phyloP scores from a whole-genome alignment of 106 monocot species.

The Dactylorhiza incarnata region DNA sequence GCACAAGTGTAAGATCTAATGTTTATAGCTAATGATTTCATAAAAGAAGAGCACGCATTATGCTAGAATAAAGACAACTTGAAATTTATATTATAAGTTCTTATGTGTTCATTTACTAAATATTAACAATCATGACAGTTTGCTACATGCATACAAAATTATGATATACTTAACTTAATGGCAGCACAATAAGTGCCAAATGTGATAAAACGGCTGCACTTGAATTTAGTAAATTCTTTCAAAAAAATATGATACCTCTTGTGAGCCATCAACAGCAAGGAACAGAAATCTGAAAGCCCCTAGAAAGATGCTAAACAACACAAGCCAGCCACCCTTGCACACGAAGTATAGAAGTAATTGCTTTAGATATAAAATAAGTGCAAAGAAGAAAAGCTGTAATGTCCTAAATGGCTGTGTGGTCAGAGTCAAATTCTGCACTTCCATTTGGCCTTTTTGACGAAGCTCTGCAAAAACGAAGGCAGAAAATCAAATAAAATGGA shows the following conservation, averaged over 20 bases:
- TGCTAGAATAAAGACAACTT: background rate
- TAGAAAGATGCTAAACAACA: slow-evolving; percentile 28
- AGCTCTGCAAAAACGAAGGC: slow-evolving; percentile 51
- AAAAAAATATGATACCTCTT: slow-evolving; percentile 43
- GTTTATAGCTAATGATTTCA: background rate
- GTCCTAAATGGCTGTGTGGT: slow-evolving; percentile 68
- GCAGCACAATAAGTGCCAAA: background rate
- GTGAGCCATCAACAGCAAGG: slow-evolving; percentile 49
- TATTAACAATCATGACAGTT: slow-evolving; percentile 1
- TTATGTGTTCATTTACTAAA: background rate
- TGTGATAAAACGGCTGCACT: background rate
- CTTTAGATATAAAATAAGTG: slow-evolving; percentile 34
- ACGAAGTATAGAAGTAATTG: slow-evolving; percentile 42
- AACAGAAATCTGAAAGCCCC: slow-evolving; percentile 28
- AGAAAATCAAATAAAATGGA: background rate
- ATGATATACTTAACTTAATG: background rate
- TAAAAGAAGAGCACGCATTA: background rate
- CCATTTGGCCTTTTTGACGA: slow-evolving; percentile 38
- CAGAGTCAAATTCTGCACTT: slow-evolving; percentile 65
- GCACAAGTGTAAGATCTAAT: slow-evolving; percentile 14
- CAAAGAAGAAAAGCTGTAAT: slow-evolving; percentile 47
- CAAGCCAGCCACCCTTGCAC: slow-evolving; percentile 31
- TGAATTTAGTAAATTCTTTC: background rate
- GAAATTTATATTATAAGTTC: background rate
- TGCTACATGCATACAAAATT: background rate